Evolutionary conservation across 352 stramenopile species (phyloP).

Genomic region (Saprolegnia diclina): DNA sequence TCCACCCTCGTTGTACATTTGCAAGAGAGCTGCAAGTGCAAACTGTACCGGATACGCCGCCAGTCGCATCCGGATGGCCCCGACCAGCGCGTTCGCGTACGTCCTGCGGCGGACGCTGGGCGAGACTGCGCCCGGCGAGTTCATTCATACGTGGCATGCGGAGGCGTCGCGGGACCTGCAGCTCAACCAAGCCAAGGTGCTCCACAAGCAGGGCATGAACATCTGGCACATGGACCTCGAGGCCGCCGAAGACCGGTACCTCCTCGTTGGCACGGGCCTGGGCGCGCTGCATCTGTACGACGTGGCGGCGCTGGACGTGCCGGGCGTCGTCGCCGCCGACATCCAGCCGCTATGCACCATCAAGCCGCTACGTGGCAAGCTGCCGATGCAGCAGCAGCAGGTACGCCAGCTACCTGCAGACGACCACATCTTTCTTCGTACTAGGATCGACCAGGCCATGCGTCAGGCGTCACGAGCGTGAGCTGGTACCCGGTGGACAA

Average conservation of each 20-base stretch:
- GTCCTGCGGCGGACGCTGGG: slow-evolving; percentile 28
- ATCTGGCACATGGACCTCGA: slow-evolving; percentile 61
- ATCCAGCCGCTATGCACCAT: slow-evolving; percentile 12
- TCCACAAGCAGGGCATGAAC: slow-evolving; percentile 52
- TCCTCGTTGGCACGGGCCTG: slow-evolving; percentile 54
- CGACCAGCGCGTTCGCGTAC: slow-evolving; percentile 44
- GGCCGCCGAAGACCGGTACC: slow-evolving; percentile 45
- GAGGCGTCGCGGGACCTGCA: slow-evolving; percentile 16
- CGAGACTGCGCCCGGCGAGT: slow-evolving; percentile 32
- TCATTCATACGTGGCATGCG: slow-evolving; percentile 38
- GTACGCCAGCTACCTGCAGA: slow-evolving; percentile 36
- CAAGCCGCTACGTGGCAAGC: background rate
- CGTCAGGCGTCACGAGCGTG: slow-evolving; percentile 66
- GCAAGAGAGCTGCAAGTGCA: too few species aligned
- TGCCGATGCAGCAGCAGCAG: background rate
- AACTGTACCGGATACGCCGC: background rate
- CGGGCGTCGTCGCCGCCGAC: slow-evolving; percentile 7
- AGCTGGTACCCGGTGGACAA: slow-evolving; percentile 84
- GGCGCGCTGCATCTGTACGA: slow-evolving; percentile 62
- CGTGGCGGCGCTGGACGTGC: slow-evolving; percentile 45
- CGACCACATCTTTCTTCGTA: too few species aligned
- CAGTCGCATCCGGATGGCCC: background rate
- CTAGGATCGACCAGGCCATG: slow-evolving; percentile 18
- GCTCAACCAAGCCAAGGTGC: slow-evolving; percentile 38
- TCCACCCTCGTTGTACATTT: too few species aligned